These are phyloP conservation scores for Coemansia asiatica DNA, from an alignment of 192 early-diverging fungal genomes.

Conservation along the genomic window DNA sequence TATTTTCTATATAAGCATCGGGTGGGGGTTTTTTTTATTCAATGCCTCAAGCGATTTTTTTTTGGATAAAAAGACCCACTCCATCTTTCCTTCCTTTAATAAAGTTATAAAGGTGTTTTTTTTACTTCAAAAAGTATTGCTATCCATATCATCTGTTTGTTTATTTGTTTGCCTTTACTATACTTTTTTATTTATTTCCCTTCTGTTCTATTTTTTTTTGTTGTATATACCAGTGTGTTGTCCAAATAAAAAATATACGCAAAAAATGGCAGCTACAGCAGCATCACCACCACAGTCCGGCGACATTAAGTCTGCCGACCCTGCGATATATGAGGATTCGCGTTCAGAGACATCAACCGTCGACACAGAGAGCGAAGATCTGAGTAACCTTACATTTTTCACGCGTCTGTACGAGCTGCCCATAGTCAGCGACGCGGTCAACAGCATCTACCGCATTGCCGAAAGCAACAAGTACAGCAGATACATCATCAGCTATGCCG, in stretches of 20 bases:
- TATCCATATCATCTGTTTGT: not conserved
- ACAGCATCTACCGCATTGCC: constrained; percentile 53
- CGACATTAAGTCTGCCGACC: constrained; percentile 33
- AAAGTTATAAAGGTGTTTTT: no score
- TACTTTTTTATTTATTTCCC: constrained; percentile 7
- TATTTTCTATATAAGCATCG: not conserved
- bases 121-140: no score
- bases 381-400: constrained; percentile 41
- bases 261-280: not conserved
- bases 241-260: not conserved
- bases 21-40: constrained; percentile 9
- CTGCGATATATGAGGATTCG: constrained; percentile 43
- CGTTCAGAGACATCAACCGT: constrained; percentile 59
- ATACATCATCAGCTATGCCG: constrained; percentile 46
- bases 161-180: not conserved
- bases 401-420: constrained; percentile 59
- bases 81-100: no score
- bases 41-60: not conserved
- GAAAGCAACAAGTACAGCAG: constrained; percentile 49
- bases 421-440: constrained; percentile 57
- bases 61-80: no score
- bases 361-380: constrained; percentile 50
- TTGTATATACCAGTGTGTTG: constrained; percentile 5
- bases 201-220: constrained; percentile 10
- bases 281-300: constrained; percentile 17